Evolutionary conservation across 164 flowering plant species (phyloP), one percentile per base, ranked within the genome.

Genomic region (Aristolochia californica): DNA sequence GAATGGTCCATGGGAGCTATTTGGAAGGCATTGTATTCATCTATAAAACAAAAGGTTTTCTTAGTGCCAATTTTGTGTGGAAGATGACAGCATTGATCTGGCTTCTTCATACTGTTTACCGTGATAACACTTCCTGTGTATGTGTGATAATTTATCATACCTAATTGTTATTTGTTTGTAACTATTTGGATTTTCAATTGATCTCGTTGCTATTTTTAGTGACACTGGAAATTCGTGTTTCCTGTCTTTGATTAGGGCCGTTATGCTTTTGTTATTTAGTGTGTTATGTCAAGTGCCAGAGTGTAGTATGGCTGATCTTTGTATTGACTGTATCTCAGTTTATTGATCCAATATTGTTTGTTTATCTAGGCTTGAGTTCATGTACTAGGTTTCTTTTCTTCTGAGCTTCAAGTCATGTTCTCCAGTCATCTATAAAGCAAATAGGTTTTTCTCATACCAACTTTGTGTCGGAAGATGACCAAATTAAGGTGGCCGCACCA

Each of bases 401-500:
- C 12, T 54, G 16, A 27, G 1, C 17, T 38, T 47, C 4, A 13
- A 52, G 43, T 30, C 56, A 48, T 55, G 47, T 12, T 68, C 24
- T 15, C 2, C 30, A 21, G 50, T 57, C 60, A 57, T 43, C 47
- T 43, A 22, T 57, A 57, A 45, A 45, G 60, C 64, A 52, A 52
- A 48, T 47, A 18, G 61, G 55, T 51, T 38, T 0, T 56, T 56
- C 64, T 28, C 2, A 10, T 70, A 55, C 70, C 72, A 26, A 56
- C 1, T 57, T 72, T 74, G 83, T 78, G 81, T 80, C 77, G 76
- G 81, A 82, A 68, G 81, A 55, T 78, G 83, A 73, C 83, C 72
- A 62, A 58, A 67, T 66, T 45, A 9, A 48, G 20, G 13, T 0
- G 45, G 8, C n/a, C 57, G 38, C 68, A 64, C 70, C 43, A 53